Conservation (phyloP, 805 yeast genomes). For the Aciculoconidium aculeatum region DNA sequence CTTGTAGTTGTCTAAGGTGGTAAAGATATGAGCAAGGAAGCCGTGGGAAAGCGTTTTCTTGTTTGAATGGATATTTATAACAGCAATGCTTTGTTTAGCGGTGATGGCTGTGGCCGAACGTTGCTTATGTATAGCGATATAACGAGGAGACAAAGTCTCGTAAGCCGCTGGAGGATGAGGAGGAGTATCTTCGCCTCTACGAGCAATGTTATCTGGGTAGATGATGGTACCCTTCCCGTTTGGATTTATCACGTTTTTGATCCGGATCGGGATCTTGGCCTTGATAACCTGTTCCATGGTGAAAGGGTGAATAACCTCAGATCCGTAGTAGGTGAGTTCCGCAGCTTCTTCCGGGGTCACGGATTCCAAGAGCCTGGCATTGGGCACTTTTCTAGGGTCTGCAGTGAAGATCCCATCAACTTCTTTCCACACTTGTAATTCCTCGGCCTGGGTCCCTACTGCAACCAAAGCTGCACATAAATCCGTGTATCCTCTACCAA, state of each 20-base stretch:
- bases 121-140: slow-evolving; percentile 38
- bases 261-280: slow-evolving; percentile 93
- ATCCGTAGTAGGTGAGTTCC: slow-evolving; percentile 94
- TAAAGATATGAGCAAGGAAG: slow-evolving; percentile 84
- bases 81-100: slow-evolving; percentile 87
- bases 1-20: slow-evolving; percentile 75
- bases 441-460: slow-evolving; percentile 88
- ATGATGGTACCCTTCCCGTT: slow-evolving; percentile 89
- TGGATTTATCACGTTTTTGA: slow-evolving; percentile 94
- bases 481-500: slow-evolving; percentile 97
- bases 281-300: slow-evolving; percentile 98
- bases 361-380: slow-evolving; percentile 74
- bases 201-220: slow-evolving; percentile 83
- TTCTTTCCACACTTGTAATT: slow-evolving; percentile 97
- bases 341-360: slow-evolving; percentile 99
- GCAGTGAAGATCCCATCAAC: slow-evolving; percentile 99
- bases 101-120: slow-evolving; percentile 94
- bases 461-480: slow-evolving; percentile 95
- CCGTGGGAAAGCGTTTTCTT: slow-evolving; percentile 92
- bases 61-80: slow-evolving; percentile 88
- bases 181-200: slow-evolving; percentile 85
- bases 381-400: slow-evolving; percentile 92
- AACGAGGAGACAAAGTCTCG: slow-evolving; percentile 36
- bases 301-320: slow-evolving; percentile 97
- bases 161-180: slow-evolving; percentile 89